Percentiles rank a stretch among this genome's conserved stretches.
Evolutionary conservation across 108 stramenopile species (phyloP).

Genomic region (Cyclostephanos tholiformis): DNA sequence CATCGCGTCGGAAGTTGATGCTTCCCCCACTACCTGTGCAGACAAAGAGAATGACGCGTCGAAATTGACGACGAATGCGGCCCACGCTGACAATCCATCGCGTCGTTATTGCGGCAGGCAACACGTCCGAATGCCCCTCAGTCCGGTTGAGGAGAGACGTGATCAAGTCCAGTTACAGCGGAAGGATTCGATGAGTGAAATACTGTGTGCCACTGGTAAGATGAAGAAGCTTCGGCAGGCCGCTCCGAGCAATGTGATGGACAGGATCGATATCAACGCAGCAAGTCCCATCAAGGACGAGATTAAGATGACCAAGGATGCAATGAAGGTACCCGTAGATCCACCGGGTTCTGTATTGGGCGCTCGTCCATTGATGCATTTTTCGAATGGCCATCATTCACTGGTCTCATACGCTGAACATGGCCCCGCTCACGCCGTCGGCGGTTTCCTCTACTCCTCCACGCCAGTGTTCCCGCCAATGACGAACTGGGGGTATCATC

Average conservation of each 20-base stretch:
- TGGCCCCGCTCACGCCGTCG: background rate
- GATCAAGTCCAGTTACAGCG: background rate
- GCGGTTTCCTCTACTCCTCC: background rate
- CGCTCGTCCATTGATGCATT: slow-evolving; percentile 17
- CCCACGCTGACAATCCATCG: background rate
- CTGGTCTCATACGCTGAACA: background rate
- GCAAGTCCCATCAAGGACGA: background rate
- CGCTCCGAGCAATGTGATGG: background rate
- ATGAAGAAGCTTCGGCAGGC: background rate
- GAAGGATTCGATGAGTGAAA: background rate
- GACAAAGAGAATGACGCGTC: slow-evolving; percentile 8
- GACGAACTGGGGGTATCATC: slow-evolving; percentile 27
- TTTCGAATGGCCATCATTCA: background rate
- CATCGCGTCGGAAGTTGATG: too few species aligned
- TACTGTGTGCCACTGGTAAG: background rate
- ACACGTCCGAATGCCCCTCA: slow-evolving; percentile 3
- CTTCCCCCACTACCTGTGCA: background rate
- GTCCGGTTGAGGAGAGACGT: background rate
- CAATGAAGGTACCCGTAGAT: slow-evolving; percentile 24
- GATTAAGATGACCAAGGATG: slow-evolving; percentile 1
- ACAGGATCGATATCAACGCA: background rate
- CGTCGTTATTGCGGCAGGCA: background rate
- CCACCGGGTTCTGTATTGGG: slow-evolving; percentile 35
- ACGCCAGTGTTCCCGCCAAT: slow-evolving; percentile 13
- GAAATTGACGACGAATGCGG: background rate